A percentile compares a stretch with the other conserved stretches of the same genome.
Conservation (phyloP, 2,329 filamentous ascomycete species). For the Colletotrichum simmondsii region DNA sequence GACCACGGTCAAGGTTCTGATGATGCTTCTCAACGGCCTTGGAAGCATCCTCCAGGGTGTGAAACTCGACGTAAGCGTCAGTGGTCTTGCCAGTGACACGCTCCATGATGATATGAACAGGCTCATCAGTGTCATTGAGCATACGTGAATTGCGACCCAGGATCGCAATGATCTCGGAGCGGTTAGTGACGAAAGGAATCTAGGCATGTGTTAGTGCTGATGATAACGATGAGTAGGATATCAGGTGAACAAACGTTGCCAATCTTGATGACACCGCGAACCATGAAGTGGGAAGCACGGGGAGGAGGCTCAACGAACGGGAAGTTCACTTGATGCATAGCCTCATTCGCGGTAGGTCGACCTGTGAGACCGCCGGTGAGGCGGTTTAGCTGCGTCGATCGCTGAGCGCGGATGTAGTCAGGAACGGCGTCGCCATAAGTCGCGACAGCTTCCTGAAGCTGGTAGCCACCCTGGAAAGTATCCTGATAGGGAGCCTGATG, state of each 20-base stretch:
- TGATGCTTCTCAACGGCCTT: slow-evolving; percentile 62
- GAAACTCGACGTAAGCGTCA: slow-evolving; percentile 70
- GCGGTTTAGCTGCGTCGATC: slow-evolving; percentile 50
- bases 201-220: slow-evolving; percentile 40
- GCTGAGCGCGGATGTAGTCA: slow-evolving; percentile 38
- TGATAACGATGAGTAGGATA: not conserved
- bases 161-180: slow-evolving; percentile 67
- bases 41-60: slow-evolving; percentile 62
- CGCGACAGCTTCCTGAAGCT: not conserved
- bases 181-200: slow-evolving; percentile 67
- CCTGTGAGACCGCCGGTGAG: slow-evolving; percentile 48
- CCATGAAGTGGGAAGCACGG: slow-evolving; percentile 29
- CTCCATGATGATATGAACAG: slow-evolving; percentile 74
- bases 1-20: slow-evolving; percentile 48
- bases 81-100: slow-evolving; percentile 71
- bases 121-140: slow-evolving; percentile 63
- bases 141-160: slow-evolving; percentile 68
- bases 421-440: slow-evolving; percentile 14
- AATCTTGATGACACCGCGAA: slow-evolving; percentile 59
- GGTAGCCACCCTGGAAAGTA: not conserved
- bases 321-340: slow-evolving; percentile 53
- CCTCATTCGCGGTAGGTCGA: slow-evolving; percentile 45
- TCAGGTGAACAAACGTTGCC: slow-evolving; percentile 54
- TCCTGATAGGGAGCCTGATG: slow-evolving; percentile 3
- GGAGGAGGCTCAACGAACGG: slow-evolving; percentile 57